Conservation (phyloP, 1,284 basidiomycete genomes). For the Xerocomus nothofagi region DNA sequence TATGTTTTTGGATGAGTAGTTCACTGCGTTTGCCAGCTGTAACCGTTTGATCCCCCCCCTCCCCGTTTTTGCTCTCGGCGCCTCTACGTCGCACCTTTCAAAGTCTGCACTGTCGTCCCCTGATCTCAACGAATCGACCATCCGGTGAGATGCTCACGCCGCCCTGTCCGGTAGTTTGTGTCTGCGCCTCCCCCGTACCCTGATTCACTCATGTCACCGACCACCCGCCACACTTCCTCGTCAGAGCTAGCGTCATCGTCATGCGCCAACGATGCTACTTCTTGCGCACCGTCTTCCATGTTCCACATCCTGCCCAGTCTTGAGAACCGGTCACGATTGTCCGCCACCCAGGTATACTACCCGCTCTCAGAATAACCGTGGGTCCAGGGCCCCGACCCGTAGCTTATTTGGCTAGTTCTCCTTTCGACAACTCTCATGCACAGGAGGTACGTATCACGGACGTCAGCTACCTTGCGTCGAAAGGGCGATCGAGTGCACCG, state of each 20-base stretch:
- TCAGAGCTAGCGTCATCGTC: not conserved
- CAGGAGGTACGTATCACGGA: not conserved
- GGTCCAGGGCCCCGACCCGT: not conserved
- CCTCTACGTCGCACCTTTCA: too few relatives aligned
- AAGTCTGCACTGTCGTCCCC: too few relatives aligned
- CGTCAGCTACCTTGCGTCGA: not conserved
- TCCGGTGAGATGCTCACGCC: not conserved
- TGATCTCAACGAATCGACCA: too few relatives aligned
- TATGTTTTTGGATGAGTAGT: not conserved
- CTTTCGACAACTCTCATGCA: not conserved
- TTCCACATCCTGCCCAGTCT: not conserved
- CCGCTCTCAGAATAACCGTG: not conserved
- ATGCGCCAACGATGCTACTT: not conserved
- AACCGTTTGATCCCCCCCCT: too few relatives aligned
- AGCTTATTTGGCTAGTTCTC: not conserved
- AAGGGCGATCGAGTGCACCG: not conserved
- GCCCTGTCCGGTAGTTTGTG: not conserved
- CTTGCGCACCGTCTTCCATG: not conserved
- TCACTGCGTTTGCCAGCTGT: not conserved
- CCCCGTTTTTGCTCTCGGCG: too few relatives aligned
- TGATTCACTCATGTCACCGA: too few relatives aligned
- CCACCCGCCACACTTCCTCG: not conserved
- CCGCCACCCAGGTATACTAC: not conserved
- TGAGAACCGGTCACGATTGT: not conserved
- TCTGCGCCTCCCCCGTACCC: not conserved